These are phyloP conservation scores for Ophiostoma pallidulum DNA, from an alignment of 2,329 filamentous ascomycete species.

Conservation along the genomic window DNA sequence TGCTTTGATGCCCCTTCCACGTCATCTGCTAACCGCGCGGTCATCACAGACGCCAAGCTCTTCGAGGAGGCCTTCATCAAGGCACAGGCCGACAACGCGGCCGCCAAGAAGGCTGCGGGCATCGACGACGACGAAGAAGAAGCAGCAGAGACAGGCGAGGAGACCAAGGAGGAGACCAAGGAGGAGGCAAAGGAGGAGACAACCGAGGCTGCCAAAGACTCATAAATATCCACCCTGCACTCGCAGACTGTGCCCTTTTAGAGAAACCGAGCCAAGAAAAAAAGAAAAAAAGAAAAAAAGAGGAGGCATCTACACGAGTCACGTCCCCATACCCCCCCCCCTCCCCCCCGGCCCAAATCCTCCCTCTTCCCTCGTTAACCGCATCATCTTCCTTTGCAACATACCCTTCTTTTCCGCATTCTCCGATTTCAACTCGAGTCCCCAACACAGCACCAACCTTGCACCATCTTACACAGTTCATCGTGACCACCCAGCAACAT, in stretches of 20 bases:
- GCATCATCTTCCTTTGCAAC: no score
- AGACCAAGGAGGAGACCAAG: slow-evolving; percentile 20
- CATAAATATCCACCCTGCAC: background rate
- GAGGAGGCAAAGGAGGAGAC: slow-evolving; percentile 17
- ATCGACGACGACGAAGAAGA: slow-evolving; percentile 19
- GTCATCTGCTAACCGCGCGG: slow-evolving; percentile 20
- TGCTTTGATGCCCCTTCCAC: background rate
- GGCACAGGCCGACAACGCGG: slow-evolving; percentile 93
- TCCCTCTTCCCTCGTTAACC: no score
- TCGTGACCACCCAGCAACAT: background rate
- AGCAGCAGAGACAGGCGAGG: slow-evolving; percentile 22
- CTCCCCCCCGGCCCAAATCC: no score
- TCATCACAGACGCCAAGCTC: slow-evolving; percentile 67
- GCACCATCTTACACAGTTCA: background rate
- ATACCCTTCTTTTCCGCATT: no score
- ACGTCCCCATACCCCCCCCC: no score
- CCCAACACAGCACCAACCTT: background rate
- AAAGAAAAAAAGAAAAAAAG: no score
- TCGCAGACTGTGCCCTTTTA: background rate
- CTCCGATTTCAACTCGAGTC: background rate
- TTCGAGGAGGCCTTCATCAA: slow-evolving; percentile 98
- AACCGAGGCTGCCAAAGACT: slow-evolving; percentile 4
- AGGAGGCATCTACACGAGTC: no score
- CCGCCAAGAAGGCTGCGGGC: slow-evolving; percentile 52
- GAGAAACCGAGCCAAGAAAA: background rate